phyloP scores from a whole-genome alignment of 169 alveolate genomes.

The Perkinsus marinus region DNA sequence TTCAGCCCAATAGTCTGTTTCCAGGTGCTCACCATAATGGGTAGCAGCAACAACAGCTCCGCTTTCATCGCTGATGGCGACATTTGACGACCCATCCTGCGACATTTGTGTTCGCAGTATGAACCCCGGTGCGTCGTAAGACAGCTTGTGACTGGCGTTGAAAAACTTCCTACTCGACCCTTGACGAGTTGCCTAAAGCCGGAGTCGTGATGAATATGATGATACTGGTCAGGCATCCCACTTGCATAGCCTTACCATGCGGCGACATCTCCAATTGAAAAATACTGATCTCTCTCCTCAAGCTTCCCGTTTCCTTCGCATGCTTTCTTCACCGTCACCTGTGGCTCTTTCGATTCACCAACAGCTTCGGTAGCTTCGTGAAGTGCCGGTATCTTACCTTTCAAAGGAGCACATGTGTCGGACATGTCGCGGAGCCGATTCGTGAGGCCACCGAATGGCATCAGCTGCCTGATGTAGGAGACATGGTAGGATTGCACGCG shows the following conservation, averaged over 20 bases:
- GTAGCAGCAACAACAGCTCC: background rate
- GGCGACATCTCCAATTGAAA: background rate
- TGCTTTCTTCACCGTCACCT: background rate
- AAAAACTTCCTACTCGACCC: too few species aligned
- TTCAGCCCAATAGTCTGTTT: background rate
- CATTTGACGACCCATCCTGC: background rate
- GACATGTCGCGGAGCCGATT: too few species aligned
- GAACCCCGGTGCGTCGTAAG: background rate
- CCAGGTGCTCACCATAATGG: background rate
- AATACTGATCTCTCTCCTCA: background rate
- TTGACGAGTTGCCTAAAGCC: too few species aligned
- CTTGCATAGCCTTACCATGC: too few species aligned
- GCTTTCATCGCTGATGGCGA: background rate
- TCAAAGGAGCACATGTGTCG: background rate
- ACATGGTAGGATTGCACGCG: too few species aligned
- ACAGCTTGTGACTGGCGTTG: background rate
- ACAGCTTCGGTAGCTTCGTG: background rate
- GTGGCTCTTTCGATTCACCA: background rate
- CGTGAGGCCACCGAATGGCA: too few species aligned
- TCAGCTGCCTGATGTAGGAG: too few species aligned
- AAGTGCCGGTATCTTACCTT: background rate
- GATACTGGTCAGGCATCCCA: too few species aligned
- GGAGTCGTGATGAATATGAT: too few species aligned
- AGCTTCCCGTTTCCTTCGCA: background rate
- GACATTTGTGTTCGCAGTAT: background rate